Evolutionary conservation across 306 rosid species (phyloP).

Genomic region (Lathyrus tuberosus): DNA sequence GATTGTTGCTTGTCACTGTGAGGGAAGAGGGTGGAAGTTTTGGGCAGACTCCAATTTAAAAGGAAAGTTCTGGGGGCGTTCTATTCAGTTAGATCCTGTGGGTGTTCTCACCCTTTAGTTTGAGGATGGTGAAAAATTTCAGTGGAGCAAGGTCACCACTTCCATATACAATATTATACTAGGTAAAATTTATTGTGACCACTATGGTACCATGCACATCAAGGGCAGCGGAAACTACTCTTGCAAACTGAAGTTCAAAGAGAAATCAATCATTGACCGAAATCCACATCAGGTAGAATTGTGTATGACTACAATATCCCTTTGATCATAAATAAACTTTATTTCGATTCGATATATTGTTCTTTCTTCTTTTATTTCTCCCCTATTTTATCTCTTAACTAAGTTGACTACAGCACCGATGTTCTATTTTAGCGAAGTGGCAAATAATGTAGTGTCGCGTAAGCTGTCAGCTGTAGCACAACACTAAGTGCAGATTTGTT

Average conservation of each 20-base stretch:
- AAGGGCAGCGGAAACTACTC: constrained; percentile 91
- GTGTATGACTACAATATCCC: constrained; percentile 10
- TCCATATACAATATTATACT: too few species aligned
- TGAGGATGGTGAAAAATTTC: too few species aligned
- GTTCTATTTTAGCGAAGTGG: constrained; percentile 1
- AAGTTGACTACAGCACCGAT: background rate
- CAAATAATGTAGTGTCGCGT: constrained; percentile 11
- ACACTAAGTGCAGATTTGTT: background rate
- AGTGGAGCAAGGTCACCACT: too few species aligned
- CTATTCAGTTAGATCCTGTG: too few species aligned
- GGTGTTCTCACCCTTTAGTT: too few species aligned
- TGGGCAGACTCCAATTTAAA: too few species aligned
- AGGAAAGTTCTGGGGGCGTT: too few species aligned
- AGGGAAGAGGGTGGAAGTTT: too few species aligned
- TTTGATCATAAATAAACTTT: constrained; percentile 11
- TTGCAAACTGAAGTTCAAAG: constrained; percentile 98
- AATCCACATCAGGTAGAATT: constrained; percentile 90
- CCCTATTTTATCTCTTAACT: constrained; percentile 5
- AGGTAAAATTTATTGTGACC: too few species aligned
- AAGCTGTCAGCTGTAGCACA: constrained; percentile 5
- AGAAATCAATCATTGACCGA: constrained; percentile 94
- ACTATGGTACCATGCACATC: too few species aligned
- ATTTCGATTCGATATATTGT: background rate
- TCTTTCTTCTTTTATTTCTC: background rate
- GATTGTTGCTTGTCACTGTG: too few species aligned